Base-by-base conservation (phyloP, 139 green algal genomes). In the Chlorella sorokiniana region DNA sequence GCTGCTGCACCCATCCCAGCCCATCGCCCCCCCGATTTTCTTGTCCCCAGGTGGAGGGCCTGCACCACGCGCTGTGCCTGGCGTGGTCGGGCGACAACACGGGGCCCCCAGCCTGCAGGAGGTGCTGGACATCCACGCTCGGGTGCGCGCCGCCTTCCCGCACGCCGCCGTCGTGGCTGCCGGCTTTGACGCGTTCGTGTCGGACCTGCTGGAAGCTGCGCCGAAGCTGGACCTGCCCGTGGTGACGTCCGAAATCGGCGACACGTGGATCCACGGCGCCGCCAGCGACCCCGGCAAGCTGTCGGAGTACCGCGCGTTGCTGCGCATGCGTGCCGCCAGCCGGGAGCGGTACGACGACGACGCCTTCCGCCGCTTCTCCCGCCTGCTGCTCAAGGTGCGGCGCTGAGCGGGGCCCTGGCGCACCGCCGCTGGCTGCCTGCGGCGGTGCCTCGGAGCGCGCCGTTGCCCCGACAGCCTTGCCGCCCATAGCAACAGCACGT, bases 181-280 rank as follows among this genome's bases (percentile, higher is more conserved):
- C 41, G 87, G 72, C 22, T 83, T 93, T 76, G 91, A 94, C n/a
- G 69, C 67, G 8, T 94, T 90, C 63, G 72, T 86, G 61, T 62
- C n/a, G 8, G 51, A 79, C 4, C 75, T 94, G 29, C 29, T 56
- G 25, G 70, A 65, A 16, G 79, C 71, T 0, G 68, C 73, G 4
- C 77, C 81, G 1, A 25, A 48, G 0, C 65, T 88, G 64, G 33
- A 84, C 51, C 81, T 87, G 38, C 73, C 73, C 1, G 40, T 83
- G 33, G 73, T 86, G 44, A 76, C 75, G 0, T 40, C 29, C 7
- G 75, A 81, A 54, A 86, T 94, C 5, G 91, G 91, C 16, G 91
- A 94, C 84, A 92, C 90, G 1, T 94, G 91, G 91, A 86, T 92
- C 40, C 82, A 93, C 68, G 91, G 91, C 23, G 81, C 84, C 1